These are phyloP conservation scores for Bruguiera gymnorhiza DNA, from an alignment of 345 rosid species.

Conservation along the genomic window DNA sequence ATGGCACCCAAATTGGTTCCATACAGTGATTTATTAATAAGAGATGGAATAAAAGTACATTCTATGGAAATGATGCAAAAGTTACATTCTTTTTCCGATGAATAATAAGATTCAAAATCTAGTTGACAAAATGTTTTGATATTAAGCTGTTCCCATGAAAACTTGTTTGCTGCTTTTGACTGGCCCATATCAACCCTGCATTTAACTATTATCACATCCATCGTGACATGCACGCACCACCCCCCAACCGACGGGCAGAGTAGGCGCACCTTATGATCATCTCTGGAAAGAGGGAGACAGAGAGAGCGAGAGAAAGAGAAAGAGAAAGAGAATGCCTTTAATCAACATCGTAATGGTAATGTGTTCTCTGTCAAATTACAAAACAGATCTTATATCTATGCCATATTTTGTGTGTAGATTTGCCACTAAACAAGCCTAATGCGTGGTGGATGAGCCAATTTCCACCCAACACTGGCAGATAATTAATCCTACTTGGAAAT, in stretches of 20 bases:
- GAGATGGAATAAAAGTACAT: constrained; percentile 2
- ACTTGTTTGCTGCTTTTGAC: not conserved
- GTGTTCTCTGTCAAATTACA: too few relatives aligned
- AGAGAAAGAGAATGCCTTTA: too few relatives aligned
- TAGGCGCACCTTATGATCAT: too few relatives aligned
- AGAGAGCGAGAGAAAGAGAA: too few relatives aligned
- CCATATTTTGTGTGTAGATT: not conserved
- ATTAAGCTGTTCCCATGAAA: not conserved
- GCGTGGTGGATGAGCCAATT: constrained; percentile 5
- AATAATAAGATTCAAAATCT: not conserved
- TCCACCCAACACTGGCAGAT: constrained; percentile 2
- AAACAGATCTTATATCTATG: not conserved
- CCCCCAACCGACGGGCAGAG: too few relatives aligned
- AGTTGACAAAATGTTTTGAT: not conserved
- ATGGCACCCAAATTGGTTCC: constrained; percentile 19
- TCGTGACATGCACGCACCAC: too few relatives aligned
- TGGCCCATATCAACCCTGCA: not conserved
- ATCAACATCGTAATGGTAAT: too few relatives aligned
- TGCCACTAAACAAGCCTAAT: constrained; percentile 6
- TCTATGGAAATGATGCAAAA: not conserved
- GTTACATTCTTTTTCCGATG: constrained; percentile 3
- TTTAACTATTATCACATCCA: too few relatives aligned
- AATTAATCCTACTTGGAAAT: not conserved
- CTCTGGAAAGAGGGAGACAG: too few relatives aligned
- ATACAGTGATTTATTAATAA: constrained; percentile 11